phyloP scores from a whole-genome alignment of 495 filamentous ascomycete genomes.

The Podospora didyma region DNA sequence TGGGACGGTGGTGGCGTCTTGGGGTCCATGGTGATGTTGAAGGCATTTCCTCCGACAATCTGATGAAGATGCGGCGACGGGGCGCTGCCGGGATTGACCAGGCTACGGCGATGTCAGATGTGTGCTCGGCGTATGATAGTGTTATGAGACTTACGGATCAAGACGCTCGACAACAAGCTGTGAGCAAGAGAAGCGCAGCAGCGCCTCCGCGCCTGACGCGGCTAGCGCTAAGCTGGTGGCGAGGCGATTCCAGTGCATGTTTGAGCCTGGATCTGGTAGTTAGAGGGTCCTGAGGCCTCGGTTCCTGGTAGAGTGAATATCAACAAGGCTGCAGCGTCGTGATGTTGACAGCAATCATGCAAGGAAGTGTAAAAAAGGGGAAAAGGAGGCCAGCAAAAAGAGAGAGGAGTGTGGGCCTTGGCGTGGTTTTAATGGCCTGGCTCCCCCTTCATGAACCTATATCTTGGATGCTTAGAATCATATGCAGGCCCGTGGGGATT shows the following conservation, averaged over 20 bases:
- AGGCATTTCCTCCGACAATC: conserved; percentile 28
- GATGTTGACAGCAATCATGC: too few species aligned
- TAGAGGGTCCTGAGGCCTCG: too few species aligned
- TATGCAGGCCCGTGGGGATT: too few species aligned
- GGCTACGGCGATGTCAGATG: neutral
- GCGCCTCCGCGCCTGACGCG: conserved; percentile 3
- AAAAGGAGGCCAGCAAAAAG: too few species aligned
- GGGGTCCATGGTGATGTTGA: conserved; percentile 29
- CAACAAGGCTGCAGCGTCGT: too few species aligned
- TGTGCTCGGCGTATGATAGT: too few species aligned
- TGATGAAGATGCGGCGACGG: conserved; percentile 27
- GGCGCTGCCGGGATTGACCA: conserved; percentile 21
- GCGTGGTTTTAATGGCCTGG: too few species aligned
- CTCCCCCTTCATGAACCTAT: too few species aligned
- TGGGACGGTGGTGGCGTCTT: conserved; percentile 14
- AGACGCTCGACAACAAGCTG: conserved; percentile 11
- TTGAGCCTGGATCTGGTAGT: neutral
- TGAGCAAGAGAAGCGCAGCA: conserved; percentile 59
- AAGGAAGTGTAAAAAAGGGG: too few species aligned
- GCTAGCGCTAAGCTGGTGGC: conserved; percentile 1
- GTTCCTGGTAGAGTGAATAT: too few species aligned
- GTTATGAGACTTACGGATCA: conserved; percentile 6
- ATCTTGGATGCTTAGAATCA: too few species aligned
- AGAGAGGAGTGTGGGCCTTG: too few species aligned
- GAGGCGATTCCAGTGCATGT: neutral